Evolutionary conservation across 768 basidiomycete genomes (phyloP), one percentile per base, ranked within the genome.

Genomic region (Rhizopogon vesiculosus): DNA sequence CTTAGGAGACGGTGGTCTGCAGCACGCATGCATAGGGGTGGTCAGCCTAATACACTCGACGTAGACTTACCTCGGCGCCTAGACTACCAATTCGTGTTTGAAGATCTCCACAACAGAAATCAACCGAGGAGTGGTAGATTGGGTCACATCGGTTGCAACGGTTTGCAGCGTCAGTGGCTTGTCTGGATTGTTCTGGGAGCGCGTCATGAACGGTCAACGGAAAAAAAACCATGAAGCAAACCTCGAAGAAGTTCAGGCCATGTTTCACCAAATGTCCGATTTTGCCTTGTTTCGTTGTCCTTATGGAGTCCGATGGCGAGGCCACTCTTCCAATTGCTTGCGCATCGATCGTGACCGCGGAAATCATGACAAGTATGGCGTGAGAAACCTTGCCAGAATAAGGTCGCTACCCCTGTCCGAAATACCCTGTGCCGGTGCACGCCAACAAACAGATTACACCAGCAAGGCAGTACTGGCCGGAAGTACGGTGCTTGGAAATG

Each of bases 11-110:
- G n/a, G n/a, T n/a, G n/a, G n/a, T n/a, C n/a, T n/a, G n/a, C n/a
- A n/a, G n/a, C n/a, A n/a, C n/a, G n/a, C n/a, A n/a, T n/a, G n/a
- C n/a, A n/a, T n/a, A n/a, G n/a, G n/a, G n/a, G n/a, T n/a, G n/a
- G n/a, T n/a, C n/a, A n/a, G n/a, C n/a, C n/a, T n/a, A n/a, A n/a
- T n/a, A n/a, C n/a, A n/a, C n/a, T n/a, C n/a, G n/a, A n/a, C n/a
- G n/a, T n/a, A n/a, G n/a, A n/a, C n/a, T n/a, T n/a, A n/a, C n/a
- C n/a, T n/a, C n/a, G n/a, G n/a, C n/a, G n/a, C n/a, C n/a, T n/a
- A n/a, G n/a, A n/a, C n/a, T n/a, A n/a, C n/a, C n/a, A n/a, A 92
- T 64, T 92, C 88, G 28, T 91, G 81, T 64, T 93, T 93, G 62
- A 92, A 81, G 54, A 93, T 89, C 69, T 95, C 92, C 1, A 84